These are phyloP conservation scores for Venturiaceae sp. DNA, from an alignment of 2,329 filamentous ascomycete species.

Conservation along the genomic window DNA sequence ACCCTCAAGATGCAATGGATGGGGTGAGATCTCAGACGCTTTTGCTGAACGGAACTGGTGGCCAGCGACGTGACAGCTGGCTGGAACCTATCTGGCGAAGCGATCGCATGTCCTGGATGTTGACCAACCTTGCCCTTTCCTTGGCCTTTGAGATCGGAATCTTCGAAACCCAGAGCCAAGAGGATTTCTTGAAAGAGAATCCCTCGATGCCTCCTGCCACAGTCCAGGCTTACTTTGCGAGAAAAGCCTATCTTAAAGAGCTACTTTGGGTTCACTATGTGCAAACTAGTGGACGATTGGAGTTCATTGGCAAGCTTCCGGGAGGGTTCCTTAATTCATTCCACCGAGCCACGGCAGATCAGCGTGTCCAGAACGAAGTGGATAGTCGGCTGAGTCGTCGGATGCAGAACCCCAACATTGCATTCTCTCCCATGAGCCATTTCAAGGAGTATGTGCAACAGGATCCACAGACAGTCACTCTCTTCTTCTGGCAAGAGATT, in stretches of 20 bases:
- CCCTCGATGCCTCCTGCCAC: slow-evolving; percentile 13
- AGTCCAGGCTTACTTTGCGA: slow-evolving; percentile 65
- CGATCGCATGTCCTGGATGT: slow-evolving; percentile 97
- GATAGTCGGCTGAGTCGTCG: not conserved
- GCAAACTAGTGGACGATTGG: slow-evolving; percentile 85
- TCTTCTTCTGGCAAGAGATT: slow-evolving; percentile 70
- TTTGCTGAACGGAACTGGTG: slow-evolving; percentile 53
- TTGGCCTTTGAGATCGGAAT: slow-evolving; percentile 90
- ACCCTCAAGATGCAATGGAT: slow-evolving; percentile 39
- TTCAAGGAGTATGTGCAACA: not conserved
- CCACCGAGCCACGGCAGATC: slow-evolving; percentile 20
- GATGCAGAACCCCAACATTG: not conserved
- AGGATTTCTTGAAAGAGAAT: slow-evolving; percentile 35
- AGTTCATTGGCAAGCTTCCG: slow-evolving; percentile 89
- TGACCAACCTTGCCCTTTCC: slow-evolving; percentile 82
- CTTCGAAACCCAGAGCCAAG: slow-evolving; percentile 79
- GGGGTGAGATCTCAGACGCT: not conserved
- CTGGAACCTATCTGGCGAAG: slow-evolving; percentile 86
- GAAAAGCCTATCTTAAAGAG: slow-evolving; percentile 73
- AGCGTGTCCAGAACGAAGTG: not conserved
- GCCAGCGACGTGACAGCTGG: slow-evolving; percentile 51
- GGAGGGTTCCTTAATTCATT: slow-evolving; percentile 29
- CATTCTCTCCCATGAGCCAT: not conserved
- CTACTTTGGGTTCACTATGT: slow-evolving; percentile 85
- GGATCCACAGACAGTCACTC: not conserved